Evolutionary conservation across 768 basidiomycete genomes (phyloP), one percentile per base, ranked within the genome.

Genomic region (Lyophyllum decastes): DNA sequence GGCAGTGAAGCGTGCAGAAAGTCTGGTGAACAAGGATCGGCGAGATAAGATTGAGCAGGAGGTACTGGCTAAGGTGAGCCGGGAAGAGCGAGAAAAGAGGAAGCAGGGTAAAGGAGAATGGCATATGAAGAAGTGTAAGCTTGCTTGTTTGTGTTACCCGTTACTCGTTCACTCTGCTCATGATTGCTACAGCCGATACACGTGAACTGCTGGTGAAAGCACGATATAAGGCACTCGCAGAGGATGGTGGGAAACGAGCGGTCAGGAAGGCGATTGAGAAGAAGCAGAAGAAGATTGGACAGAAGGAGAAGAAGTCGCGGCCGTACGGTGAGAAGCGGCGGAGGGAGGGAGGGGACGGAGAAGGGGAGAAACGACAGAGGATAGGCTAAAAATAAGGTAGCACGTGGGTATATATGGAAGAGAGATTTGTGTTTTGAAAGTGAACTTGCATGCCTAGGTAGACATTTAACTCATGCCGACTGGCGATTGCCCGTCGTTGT

Each of bases 211-310:
- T 96, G 0, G 73, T 85, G 55, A 84, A 86, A 53, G 90, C 94
- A 16, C 82, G 88, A 57, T 92, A 90, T 68, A 88, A 94, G 24
- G 89, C 89, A 7, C 78, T 95, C 43, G 87, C 89, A 4, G 80
- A 81, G 17, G 76, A 82, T 55, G 94, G 94, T 4, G 94, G 95
- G 8, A 86, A 84, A 61, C 74, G 79, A 3, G 92, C 93, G 0
- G 90, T 95, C 52, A 92, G 89, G 68, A 94, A 89, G 72, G 92
- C 85, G 5, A 86, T 96, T 26, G 92, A 92, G 64, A 95, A 91
- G 81, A 94, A 87, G 71, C 87, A 91, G 72, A 92, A 85, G 71
- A 96, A 95, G 78, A 76, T 88, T 19, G 81, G 82, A 50, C 92
- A 94, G 72, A 94, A 90, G 71, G 95, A 96, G 78, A 96, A 95